Base-by-base conservation (phyloP, 108 stramenopile genomes). In the Nitzschia sp. region DNA sequence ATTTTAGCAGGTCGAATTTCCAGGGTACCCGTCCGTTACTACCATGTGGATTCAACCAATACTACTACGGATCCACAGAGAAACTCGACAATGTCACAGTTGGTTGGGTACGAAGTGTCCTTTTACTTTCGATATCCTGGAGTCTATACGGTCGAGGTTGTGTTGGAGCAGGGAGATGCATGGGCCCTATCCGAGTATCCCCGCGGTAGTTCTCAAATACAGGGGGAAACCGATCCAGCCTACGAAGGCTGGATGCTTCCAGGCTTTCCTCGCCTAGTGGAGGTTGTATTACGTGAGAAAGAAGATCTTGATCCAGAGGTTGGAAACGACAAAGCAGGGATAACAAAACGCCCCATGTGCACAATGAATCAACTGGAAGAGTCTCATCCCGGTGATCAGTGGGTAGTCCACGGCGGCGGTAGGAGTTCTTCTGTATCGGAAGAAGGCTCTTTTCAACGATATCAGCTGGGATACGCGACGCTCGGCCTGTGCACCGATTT, bases 191-290 rank as follows among this genome's bases (percentile, higher is more conserved):
- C 8, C 17, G 21, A 19, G 4, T 51, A 51, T 51, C 49, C 49
- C 4, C 49, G 49, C 11, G 5, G 17, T 5, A 51, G 4, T 8
- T n/a, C 8, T 4, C 4, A 51, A 19, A 21, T 51, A 4, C 11
- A 42, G 13, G 38, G 49, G 5, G 49, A 51, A 4, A 9, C 49
- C 13, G 49, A 51, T 51, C 49, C 49, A 8, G 49, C 49, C 17
- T 51, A 51, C 49, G 49, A 51, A 51, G 49, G 49, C 4, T 51
- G 49, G 49, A 51, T 51, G 49, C n/a, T 23, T 4, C 49, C 49
- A 9, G 49, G n/a, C 21, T 51, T 51, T 51, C 49, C 49, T n/a
- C 19, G 13, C 5, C n/a, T 5, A 8, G 17, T 51, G 4, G 49
- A n/a, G 21, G 49, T 51, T 21, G 13, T 19, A 23, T 4, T 19